Evolutionary conservation across 2,329 filamentous ascomycete genomes (phyloP).

Genomic region (Colletotrichum theobromicola): DNA sequence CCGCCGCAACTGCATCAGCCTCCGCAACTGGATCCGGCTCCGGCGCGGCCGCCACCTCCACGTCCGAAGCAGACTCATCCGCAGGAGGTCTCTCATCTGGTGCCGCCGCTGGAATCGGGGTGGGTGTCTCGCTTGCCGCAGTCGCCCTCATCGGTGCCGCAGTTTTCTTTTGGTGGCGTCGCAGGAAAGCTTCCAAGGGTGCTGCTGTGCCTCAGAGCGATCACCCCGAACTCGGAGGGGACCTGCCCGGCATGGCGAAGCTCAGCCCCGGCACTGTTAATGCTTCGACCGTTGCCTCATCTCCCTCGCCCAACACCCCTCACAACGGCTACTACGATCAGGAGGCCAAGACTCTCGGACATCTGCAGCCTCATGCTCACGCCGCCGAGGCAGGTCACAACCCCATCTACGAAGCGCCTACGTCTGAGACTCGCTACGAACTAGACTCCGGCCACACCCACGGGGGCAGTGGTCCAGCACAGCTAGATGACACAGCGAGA

Average conservation of each 20-base stretch:
- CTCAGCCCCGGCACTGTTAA: background rate
- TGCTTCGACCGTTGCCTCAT: background rate
- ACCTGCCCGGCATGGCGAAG: background rate
- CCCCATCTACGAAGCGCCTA: conserved; percentile 14
- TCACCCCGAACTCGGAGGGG: background rate
- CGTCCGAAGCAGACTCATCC: background rate
- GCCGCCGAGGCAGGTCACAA: conserved; percentile 5
- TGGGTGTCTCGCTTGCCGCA: conserved; percentile 31
- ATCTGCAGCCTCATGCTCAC: conserved; percentile 7
- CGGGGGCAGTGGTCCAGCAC: background rate
- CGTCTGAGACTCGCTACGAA: conserved; percentile 5
- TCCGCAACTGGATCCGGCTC: background rate
- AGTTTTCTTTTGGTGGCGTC: conserved; percentile 33
- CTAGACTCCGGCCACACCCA: background rate
- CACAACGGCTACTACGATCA: conserved; percentile 8
- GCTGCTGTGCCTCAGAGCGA: background rate
- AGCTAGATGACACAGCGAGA: background rate
- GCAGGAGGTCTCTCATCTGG: conserved; percentile 29
- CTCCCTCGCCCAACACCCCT: background rate
- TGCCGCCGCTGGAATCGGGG: conserved; percentile 33
- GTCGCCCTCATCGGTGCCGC: conserved; percentile 26
- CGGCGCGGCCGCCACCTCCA: background rate
- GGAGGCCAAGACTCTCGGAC: conserved; percentile 1
- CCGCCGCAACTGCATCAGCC: conserved; percentile 1
- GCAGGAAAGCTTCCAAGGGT: conserved; percentile 9